Percentiles rank a stretch among this genome's conserved stretches.
Evolutionary conservation across 805 yeast species (phyloP).

Genomic region (Candida cerambycidarum): DNA sequence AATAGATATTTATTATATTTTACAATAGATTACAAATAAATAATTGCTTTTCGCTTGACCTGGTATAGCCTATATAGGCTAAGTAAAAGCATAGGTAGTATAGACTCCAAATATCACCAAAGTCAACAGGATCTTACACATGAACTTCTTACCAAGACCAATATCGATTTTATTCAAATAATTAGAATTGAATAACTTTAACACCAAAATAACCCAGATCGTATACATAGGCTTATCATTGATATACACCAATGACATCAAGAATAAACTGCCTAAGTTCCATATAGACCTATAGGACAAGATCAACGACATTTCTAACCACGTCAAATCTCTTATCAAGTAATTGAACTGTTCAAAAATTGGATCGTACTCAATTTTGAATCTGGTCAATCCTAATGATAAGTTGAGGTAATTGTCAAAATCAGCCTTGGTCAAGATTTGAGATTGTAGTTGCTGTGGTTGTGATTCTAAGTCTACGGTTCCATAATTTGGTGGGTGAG

Average conservation of each 20-base stretch:
- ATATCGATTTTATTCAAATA: constrained; percentile 14
- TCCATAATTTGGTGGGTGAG: constrained; percentile 7
- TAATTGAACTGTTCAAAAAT: constrained; percentile 22
- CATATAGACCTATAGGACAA: constrained; percentile 19
- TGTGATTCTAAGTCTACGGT: constrained; percentile 18
- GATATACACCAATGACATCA: constrained; percentile 13
- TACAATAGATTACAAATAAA: background rate
- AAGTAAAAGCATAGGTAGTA: constrained; percentile 3
- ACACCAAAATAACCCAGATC: constrained; percentile 9
- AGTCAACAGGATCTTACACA: constrained; percentile 11
- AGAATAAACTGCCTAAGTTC: constrained; percentile 17
- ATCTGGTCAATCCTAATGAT: constrained; percentile 21
- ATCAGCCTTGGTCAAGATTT: constrained; percentile 9
- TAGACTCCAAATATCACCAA: constrained; percentile 10
- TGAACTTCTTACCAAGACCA: constrained; percentile 1
- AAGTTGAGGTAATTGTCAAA: constrained; percentile 22
- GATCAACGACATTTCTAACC: constrained; percentile 12
- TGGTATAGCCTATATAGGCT: no score
- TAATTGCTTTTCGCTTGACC: no score
- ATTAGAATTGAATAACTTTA: constrained; percentile 23
- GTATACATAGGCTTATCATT: background rate
- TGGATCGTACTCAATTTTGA: constrained; percentile 24
- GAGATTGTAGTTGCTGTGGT: constrained; percentile 3
- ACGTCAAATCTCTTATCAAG: constrained; percentile 15
- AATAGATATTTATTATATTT: constrained; percentile 3